Evolutionary conservation across 164 flowering plant species (phyloP).

Genomic region (Annona cherimola): DNA sequence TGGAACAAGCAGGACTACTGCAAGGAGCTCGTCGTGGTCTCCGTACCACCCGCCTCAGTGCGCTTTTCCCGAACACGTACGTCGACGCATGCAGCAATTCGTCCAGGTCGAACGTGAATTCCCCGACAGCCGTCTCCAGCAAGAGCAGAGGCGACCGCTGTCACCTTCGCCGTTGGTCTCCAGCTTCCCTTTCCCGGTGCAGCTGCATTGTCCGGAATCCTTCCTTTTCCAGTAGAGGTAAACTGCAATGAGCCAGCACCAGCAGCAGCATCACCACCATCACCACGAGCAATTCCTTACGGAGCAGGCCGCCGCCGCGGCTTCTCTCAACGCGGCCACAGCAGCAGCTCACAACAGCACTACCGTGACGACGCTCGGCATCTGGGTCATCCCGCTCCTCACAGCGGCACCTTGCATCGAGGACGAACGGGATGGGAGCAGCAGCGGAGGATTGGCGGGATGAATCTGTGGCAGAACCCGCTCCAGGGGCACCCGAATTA

Average conservation of each 20-base stretch:
- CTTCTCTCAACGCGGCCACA: conserved; percentile 21
- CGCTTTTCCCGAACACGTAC: too few species aligned
- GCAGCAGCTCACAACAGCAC: conserved; percentile 9
- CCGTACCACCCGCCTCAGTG: conserved; percentile 2
- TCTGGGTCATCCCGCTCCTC: conserved; percentile 64
- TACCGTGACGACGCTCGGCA: conserved; percentile 35
- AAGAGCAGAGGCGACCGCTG: too few species aligned
- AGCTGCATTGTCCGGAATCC: too few species aligned
- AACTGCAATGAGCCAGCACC: too few species aligned
- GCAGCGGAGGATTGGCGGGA: conserved; percentile 17
- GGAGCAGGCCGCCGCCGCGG: conserved; percentile 2
- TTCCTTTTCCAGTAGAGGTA: too few species aligned
- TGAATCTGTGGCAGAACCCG: conserved; percentile 43
- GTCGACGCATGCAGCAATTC: too few species aligned
- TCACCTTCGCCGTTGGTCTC: too few species aligned
- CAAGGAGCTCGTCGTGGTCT: not conserved
- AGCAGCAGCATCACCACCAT: conserved; percentile 31
- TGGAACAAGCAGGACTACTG: not conserved
- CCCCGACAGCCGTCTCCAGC: too few species aligned
- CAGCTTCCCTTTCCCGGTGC: too few species aligned
- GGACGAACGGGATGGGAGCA: not conserved
- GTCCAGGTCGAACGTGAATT: too few species aligned
- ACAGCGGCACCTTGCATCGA: conserved; percentile 36
- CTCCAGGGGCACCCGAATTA: conserved; percentile 12
- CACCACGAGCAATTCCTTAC: conserved; percentile 5